Evolutionary conservation across 768 basidiomycete genomes (phyloP).

Genomic region (Lyophyllum semitale): DNA sequence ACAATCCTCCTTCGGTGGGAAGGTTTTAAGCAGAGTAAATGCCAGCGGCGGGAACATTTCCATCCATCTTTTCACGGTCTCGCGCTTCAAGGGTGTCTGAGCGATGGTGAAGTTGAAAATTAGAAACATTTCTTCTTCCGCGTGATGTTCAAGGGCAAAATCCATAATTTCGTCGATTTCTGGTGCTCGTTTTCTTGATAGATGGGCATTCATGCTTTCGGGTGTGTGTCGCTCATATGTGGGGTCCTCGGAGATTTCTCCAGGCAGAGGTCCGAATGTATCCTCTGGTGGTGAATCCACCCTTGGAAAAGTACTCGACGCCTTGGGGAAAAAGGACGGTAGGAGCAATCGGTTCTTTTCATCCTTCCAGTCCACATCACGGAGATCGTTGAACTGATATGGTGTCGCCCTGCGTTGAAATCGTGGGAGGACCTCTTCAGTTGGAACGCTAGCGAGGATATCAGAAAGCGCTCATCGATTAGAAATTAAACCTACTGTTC

Average conservation of each 20-base stretch:
- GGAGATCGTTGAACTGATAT: slow-evolving; percentile 42
- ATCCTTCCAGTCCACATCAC: slow-evolving; percentile 42
- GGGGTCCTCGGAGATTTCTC: neutral
- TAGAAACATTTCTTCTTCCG: slow-evolving; percentile 55
- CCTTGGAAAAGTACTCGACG: slow-evolving; percentile 3
- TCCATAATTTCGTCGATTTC: slow-evolving; percentile 38
- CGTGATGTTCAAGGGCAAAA: slow-evolving; percentile 49
- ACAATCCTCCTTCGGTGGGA: slow-evolving; percentile 41
- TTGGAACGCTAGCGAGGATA: slow-evolving; percentile 41
- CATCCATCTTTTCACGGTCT: slow-evolving; percentile 42
- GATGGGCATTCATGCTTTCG: slow-evolving; percentile 24
- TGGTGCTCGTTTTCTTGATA: slow-evolving; percentile 24
- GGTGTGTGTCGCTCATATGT: slow-evolving; percentile 22
- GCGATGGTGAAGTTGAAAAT: slow-evolving; percentile 45
- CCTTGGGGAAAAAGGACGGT: slow-evolving; percentile 29
- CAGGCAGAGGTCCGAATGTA: slow-evolving; percentile 7
- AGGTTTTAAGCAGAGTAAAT: slow-evolving; percentile 51
- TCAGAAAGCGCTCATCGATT: neutral
- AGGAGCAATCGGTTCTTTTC: slow-evolving; percentile 28
- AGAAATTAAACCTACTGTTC: slow-evolving; percentile 51
- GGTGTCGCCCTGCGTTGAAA: slow-evolving; percentile 44
- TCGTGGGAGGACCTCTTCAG: slow-evolving; percentile 46
- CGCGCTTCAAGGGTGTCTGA: slow-evolving; percentile 27
- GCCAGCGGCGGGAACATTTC: slow-evolving; percentile 53
- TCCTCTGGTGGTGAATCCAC: slow-evolving; percentile 1